Base-by-base conservation (phyloP, 2,329 filamentous ascomycete genomes). In the Incumbomyces delicatus region DNA sequence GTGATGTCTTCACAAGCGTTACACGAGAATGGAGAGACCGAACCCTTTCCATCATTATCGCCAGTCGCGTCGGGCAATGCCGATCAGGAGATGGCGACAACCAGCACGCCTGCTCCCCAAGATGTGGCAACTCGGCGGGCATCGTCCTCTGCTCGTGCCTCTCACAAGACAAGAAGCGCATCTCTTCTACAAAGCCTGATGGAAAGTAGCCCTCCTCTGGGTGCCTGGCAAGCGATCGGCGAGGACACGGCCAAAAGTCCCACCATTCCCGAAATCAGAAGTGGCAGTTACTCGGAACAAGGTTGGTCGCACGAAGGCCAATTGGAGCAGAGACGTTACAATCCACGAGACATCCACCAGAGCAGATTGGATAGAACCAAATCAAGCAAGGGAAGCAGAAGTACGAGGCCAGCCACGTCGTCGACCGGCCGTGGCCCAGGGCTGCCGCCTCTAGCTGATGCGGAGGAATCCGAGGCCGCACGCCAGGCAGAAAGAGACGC, bases 161-260 rank as follows among this genome's bases (percentile, higher is more conserved):
- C 46, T 33, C 50, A 52, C 17, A 45, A 22, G 16, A 49, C 50
- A 7, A 52, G 54, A 13, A 52, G 51, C 11, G 44, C 50, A 7
- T 57, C 55, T 32, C 33, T 57, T 8, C 44, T 49, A 11, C 47
- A 52, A 44, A 47, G 49, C 13, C 59, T 63, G 40, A 50, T 62
- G 22, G 53, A 61, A 37, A 61, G 59, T 36, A 61, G 56, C 42
- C 61, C 60, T 36, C 61, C 61, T 16, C 47, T 55, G 13, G 61
- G 61, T 22, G 58, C 61, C 54, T 61, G 59, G 57, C 57, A 61
- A 46, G 61, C 61, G n/a, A 60, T 60, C 8, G 61, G 59, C 14
- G 57, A 59, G 38, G 54, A 58, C 13, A 56, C 57, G 20, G 58
- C 60, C 2, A 60, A 61, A 48, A 58, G 59, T 27, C 61, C 61